Evolutionary conservation across 1,284 basidiomycete species (phyloP), one percentile per base, ranked within the genome.

Genomic region (Irpex sp.): DNA sequence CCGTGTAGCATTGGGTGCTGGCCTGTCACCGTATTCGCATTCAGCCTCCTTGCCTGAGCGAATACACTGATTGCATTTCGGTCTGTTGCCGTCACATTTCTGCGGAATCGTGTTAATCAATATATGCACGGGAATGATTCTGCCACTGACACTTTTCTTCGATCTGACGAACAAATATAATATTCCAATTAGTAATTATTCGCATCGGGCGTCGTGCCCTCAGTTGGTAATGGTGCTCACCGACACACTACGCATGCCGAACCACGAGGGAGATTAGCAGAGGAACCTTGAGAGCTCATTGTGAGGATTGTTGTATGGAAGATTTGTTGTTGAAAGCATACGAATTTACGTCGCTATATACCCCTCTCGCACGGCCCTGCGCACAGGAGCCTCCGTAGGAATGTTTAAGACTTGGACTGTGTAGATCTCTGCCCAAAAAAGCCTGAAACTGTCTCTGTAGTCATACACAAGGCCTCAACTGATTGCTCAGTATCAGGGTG

Each of bases 21-120:
- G 61, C 2, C 61, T 61, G 26, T 62, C 59, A 17, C 54, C 61
- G 43, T 61, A 68, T 43, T 63, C 57, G 50, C 67, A 66, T 35
- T 66, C 65, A 49, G 58, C n/a, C 9, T 55, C 54, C 19, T 62
- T 51, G 50, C 63, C 62, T 51, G 62, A 63, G 33, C 65, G 67
- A 15, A 58, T 47, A 47, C 67, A 68, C 47, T 66, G 65, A 15
- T 61, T 59, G 53, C 67, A 68, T 15, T 64, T 51, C 4, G 67
- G 67, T 21, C 54, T 54, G 7, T 63, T 61, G 17, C 67, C 67
- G 59, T 68, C 65, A 56, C 67, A 68, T 61, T 61, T 66, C 67
- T 68, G 31, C 3, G 8, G 6, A 2, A 36, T 26, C 4, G 13
- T 26, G 50, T 39, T 35, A 43, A 33, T 47, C 37, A 33, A 13